These are phyloP conservation scores for Wickerhamiella australiensis DNA, from an alignment of 805 yeast genomes.

Conservation along the genomic window DNA sequence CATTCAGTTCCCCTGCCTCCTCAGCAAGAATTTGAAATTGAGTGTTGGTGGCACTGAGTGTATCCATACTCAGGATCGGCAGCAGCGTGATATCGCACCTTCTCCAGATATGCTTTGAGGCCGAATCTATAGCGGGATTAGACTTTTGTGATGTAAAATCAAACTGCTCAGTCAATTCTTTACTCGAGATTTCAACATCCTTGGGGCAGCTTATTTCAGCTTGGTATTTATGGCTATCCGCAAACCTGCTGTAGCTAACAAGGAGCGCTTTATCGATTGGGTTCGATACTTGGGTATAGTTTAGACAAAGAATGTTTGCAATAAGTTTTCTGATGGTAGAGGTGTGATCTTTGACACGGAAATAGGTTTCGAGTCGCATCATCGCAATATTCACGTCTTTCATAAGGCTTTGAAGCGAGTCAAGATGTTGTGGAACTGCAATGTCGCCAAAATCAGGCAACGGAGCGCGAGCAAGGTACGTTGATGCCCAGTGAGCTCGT, in stretches of 20 bases:
- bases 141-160: background rate
- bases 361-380: background rate
- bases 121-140: constrained; percentile 7
- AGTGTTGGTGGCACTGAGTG: constrained; percentile 13
- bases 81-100: constrained; percentile 18
- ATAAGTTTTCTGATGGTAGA: background rate
- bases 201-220: background rate
- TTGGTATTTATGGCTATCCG: background rate
- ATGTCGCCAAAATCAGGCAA: background rate
- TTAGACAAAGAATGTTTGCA: background rate
- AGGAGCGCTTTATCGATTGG: constrained; percentile 8
- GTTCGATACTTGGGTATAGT: no score
- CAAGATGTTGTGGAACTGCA: background rate
- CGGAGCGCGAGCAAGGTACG: background rate
- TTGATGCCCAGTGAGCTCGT: constrained; percentile 1
- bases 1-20: background rate
- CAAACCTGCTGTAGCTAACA: background rate
- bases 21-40: constrained; percentile 10
- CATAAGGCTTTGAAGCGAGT: background rate
- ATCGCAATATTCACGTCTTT: background rate
- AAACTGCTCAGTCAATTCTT: background rate
- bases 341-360: constrained; percentile 3
- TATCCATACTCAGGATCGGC: constrained; percentile 15
- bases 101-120: constrained; percentile 15
- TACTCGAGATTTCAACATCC: background rate